Evolutionary conservation across 176 grass and related monocot genomes (phyloP), one percentile per base, ranked within the genome.

Genomic region (Triticum monococcum): DNA sequence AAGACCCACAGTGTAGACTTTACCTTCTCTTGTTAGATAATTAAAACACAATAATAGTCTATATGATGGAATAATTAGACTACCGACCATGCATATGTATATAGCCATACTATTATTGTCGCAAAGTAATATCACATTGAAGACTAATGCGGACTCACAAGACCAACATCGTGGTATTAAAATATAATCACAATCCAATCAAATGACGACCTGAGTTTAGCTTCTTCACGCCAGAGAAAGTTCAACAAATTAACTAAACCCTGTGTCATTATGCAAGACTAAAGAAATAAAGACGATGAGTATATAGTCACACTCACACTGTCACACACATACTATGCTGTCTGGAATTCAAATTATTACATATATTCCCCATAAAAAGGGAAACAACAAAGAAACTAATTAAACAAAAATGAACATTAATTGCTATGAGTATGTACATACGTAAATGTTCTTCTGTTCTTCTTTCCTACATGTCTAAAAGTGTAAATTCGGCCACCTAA

Each of bases 391-490:
- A 11, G 28, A 11, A 43, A 43, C 40, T 12, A 43, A 43, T 43
- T 38, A 66, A 79, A 65, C 35, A 78, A 69, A 66, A 72, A 50
- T 5, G 60, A 89, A 63, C 67, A 63, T 28, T 75, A 73, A 73
- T 50, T 77, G 40, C 13, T 30, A 54, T 92, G 84, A 84, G 86
- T 79, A 79, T 85, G 72, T 82, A 82, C 22, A 38, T 63, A 41
- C 43, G 12, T 86, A 40, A 71, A 41, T 89, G 28, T 69, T 20
- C 30, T 40, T 56, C 0, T 81, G 32, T 77, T 38, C 61, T 78
- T 38, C 89, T 76, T 86, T 74, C 89, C 9, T 43, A 89, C 81
- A 92, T 70, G 25, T 12, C 28, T 87, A 77, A 50, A 77, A 78
- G 75, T 72, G 75, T 81, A 48, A 68, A 60, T 16, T 25, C 62